phyloP scores from a whole-genome alignment of 2,329 filamentous ascomycete genomes.

The Pseudocercospora cruenta region DNA sequence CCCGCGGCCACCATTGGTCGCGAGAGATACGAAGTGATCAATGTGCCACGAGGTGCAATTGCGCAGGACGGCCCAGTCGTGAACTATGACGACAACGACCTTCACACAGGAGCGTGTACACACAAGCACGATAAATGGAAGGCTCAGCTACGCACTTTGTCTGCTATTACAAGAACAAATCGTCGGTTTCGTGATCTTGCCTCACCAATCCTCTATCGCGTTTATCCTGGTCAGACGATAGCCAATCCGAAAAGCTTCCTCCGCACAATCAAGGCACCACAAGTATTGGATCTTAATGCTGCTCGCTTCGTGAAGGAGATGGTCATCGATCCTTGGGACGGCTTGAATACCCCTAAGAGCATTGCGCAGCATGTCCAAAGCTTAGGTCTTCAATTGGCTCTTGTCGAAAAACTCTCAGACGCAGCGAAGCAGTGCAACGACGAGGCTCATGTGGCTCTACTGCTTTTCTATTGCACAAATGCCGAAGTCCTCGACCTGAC shows the following conservation, averaged over 20 bases:
- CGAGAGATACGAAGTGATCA: conserved; percentile 15
- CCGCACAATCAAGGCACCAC: conserved; percentile 4
- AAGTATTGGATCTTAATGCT: neutral
- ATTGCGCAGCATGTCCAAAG: neutral
- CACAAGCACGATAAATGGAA: conserved; percentile 12
- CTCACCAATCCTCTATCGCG: conserved; percentile 1
- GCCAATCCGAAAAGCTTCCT: conserved; percentile 13
- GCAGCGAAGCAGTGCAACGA: conserved; percentile 10
- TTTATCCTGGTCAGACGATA: conserved; percentile 14
- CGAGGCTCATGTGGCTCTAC: neutral
- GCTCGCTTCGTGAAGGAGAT: conserved; percentile 9
- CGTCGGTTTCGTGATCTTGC: conserved; percentile 1
- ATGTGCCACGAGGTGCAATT: conserved; percentile 7
- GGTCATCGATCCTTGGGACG: conserved; percentile 13
- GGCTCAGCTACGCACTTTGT: conserved; percentile 9
- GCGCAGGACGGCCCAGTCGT: neutral
- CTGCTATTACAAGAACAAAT: conserved; percentile 5
- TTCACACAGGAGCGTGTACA: conserved; percentile 10
- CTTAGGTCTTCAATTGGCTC: neutral
- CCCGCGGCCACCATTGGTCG: conserved; percentile 7
- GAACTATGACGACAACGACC: conserved; percentile 13
- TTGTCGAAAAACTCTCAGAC: neutral
- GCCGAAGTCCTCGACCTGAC: neutral
- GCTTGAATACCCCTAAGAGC: neutral
- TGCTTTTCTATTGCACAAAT: conserved; percentile 8